Conservation (phyloP, 768 basidiomycete species). For the Podaxis sp. region DNA sequence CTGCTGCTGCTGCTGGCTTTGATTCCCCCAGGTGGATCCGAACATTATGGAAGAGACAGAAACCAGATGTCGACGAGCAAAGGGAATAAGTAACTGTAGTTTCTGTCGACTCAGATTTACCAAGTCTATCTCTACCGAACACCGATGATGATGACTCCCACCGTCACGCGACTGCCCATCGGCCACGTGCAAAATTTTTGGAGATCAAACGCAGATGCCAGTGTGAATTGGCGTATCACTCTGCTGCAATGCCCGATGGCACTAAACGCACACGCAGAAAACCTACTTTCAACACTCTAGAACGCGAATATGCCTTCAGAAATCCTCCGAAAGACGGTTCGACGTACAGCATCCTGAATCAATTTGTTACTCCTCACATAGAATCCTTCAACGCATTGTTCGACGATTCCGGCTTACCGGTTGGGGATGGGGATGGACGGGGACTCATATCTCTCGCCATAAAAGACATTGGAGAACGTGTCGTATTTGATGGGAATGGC, state of each 20-base stretch:
- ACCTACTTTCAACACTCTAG: conserved; percentile 78
- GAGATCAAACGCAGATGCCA: conserved; percentile 6
- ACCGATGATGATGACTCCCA: conserved; percentile 15
- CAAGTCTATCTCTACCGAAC: conserved; percentile 1
- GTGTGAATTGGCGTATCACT: not conserved
- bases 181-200: conserved; percentile 34
- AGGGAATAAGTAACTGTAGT: not conserved
- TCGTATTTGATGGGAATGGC: conserved; percentile 84
- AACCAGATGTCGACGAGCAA: conserved; percentile 1
- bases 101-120: conserved; percentile 13
- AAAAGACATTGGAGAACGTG: conserved; percentile 84
- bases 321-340: conserved; percentile 68
- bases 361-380: conserved; percentile 91
- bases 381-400: conserved; percentile 97
- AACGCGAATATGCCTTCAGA: conserved; percentile 74
- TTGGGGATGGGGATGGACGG: conserved; percentile 71
- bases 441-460: conserved; percentile 79
- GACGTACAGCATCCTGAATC: conserved; percentile 79
- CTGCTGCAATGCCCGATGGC: conserved; percentile 49
- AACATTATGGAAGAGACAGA: conserved; percentile 51
- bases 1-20: conserved; percentile 63
- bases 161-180: conserved; percentile 17
- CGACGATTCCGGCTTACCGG: conserved; percentile 82
- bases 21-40: conserved; percentile 68
- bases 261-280: conserved; percentile 34